Evolutionary conservation across 331 rosid genomes (phyloP), one percentile per base, ranked within the genome.

Genomic region (Acacia pycnantha): DNA sequence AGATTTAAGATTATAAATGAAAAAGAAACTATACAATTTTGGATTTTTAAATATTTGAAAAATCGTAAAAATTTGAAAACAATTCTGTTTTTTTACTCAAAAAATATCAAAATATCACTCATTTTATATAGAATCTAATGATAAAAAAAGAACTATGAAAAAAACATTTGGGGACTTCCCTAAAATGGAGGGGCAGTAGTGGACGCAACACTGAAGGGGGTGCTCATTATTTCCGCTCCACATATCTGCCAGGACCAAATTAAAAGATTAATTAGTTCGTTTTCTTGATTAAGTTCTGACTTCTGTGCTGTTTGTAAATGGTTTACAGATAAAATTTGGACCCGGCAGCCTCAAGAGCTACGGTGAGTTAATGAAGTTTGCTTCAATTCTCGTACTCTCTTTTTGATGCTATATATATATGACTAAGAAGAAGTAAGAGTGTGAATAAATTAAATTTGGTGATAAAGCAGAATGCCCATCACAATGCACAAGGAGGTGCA

Each of bases 401-500:
- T 69, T 40, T 21, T 40, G 9, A 19, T 18, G 29, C 14, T 16
- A 21, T 19, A 13, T 61, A 26, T n/a, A 13, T 61, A 26, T n/a
- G 11, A 19, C 0, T 53, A 19, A 14, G 16, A 48, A 12, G 18
- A 48, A 48, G 19, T 48, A 48, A 12, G 22, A 50, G 8, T 5
- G 19, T 14, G 19, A 50, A 16, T 14, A 50, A 50, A 50, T 18
- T 19, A 21, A 53, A 53, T 0, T 19, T 21, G 22, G 22, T 8
- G 15, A 37, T 37, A 2, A 37, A 4, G 75, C 88, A 92, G 97
- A 92, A 85, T 92, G 97, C 86, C 91, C 91, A 50, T 82, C 93
- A 4, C 88, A 92, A 73, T 92, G 97, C 88, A 6, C 89, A 71
- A 88, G 94, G 92, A 90, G 97, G 59, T 92, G 97, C 80, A 73